Evolutionary conservation across 768 basidiomycete genomes (phyloP).

Genomic region (Tremella mesenterica): DNA sequence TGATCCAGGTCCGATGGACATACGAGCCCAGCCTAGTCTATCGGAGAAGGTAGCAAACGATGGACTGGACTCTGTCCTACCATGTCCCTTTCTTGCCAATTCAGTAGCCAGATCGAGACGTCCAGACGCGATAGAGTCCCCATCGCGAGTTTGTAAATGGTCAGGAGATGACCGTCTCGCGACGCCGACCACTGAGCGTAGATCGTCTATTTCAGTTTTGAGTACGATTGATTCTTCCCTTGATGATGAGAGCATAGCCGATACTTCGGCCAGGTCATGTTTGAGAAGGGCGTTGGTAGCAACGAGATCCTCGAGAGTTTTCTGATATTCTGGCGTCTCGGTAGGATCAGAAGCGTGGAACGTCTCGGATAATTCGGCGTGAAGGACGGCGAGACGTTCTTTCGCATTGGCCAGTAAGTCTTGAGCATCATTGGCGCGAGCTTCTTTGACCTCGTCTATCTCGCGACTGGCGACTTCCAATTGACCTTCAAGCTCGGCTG

Average conservation of each 20-base stretch:
- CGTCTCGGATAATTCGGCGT: slow-evolving; percentile 33
- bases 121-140: no score
- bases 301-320: slow-evolving; percentile 74
- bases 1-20: slow-evolving; percentile 15
- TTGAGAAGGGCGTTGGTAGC: slow-evolving; percentile 75
- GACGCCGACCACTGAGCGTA: slow-evolving; percentile 49
- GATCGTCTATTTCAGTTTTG: slow-evolving; percentile 69
- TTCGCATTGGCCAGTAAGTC: slow-evolving; percentile 37
- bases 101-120: slow-evolving; percentile 21
- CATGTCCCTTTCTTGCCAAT: slow-evolving; percentile 14
- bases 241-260: slow-evolving; percentile 61
- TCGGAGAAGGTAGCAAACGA: slow-evolving; percentile 10
- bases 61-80: slow-evolving; percentile 32
- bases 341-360: slow-evolving; percentile 23
- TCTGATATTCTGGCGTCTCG: slow-evolving; percentile 34
- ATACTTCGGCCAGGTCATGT: slow-evolving; percentile 70
- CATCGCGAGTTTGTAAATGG: neutral
- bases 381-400: slow-evolving; percentile 27
- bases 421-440: slow-evolving; percentile 32
- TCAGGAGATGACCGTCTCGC: slow-evolving; percentile 21
- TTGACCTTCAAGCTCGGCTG: slow-evolving; percentile 36
- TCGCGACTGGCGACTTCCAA: slow-evolving; percentile 19
- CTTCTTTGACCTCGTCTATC: slow-evolving; percentile 34
- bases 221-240: slow-evolving; percentile 65
- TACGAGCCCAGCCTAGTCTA: slow-evolving; percentile 14